phyloP scores from a whole-genome alignment of 495 filamentous ascomycete genomes.

The Pyrenopolyporus hunteri region DNA sequence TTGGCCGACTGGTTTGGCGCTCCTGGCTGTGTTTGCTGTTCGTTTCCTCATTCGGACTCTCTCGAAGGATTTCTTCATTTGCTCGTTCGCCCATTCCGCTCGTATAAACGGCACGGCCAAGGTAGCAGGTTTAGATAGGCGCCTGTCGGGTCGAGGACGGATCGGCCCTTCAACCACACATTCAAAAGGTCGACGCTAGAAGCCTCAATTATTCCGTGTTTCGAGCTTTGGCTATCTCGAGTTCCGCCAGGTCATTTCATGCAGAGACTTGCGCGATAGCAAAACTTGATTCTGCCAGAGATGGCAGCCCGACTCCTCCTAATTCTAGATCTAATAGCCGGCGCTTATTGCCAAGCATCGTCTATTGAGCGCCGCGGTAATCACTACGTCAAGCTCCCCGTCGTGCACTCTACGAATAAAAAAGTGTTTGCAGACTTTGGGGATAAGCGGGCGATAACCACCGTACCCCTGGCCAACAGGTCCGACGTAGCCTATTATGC shows the following conservation, averaged over 20 bases:
- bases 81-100: neutral
- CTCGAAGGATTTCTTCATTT: conserved; percentile 29
- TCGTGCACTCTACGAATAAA: conserved; percentile 55
- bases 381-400: conserved; percentile 51
- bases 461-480: conserved; percentile 51
- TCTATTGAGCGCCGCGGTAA: conserved; percentile 32
- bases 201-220: neutral
- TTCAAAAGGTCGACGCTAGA: neutral
- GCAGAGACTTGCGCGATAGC: conserved; percentile 38
- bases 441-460: conserved; percentile 47
- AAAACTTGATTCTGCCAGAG: conserved; percentile 40
- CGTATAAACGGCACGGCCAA: neutral
- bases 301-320: conserved; percentile 48
- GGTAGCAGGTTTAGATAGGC: neutral
- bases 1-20: conserved; percentile 10
- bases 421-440: conserved; percentile 45
- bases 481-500: conserved; percentile 59
- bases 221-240: neutral
- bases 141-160: conserved; percentile 20
- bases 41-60: conserved; percentile 22
- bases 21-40: conserved; percentile 8
- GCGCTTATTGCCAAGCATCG: conserved; percentile 37
- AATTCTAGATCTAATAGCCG: conserved; percentile 42
- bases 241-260: conserved; percentile 42
- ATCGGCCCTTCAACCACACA: neutral